Conservation (phyloP, 441 rosid species). For the Jatropha podagrica region DNA sequence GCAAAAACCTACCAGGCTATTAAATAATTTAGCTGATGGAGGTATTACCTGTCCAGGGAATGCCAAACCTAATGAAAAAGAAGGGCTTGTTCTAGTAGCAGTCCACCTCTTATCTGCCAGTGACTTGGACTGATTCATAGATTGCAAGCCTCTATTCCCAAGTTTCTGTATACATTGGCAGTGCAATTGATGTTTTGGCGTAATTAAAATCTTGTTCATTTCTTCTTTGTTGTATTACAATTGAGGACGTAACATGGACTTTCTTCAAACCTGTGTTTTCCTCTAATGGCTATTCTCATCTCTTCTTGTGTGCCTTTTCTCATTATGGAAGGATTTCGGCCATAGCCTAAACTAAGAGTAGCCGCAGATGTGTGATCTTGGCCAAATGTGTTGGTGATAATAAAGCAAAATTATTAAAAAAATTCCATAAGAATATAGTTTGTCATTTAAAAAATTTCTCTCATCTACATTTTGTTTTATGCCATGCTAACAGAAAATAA, state of each 20-base stretch:
- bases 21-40: constrained; percentile 21
- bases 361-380: too few species aligned
- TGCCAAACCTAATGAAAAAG: constrained; percentile 20
- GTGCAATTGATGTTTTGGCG: constrained; percentile 20
- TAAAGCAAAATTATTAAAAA: too few species aligned
- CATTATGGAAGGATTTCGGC: too few species aligned
- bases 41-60: constrained; percentile 27
- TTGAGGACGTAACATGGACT: constrained; percentile 21
- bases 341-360: too few species aligned
- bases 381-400: too few species aligned
- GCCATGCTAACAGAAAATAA: too few species aligned
- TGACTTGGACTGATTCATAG: constrained; percentile 29
- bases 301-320: too few species aligned
- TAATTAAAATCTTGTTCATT: constrained; percentile 35
- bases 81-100: constrained; percentile 27
- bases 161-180: constrained; percentile 28
- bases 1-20: constrained; percentile 25
- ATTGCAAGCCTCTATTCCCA: constrained; percentile 30
- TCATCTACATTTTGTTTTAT: too few species aligned
- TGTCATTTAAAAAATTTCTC: too few species aligned
- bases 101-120: constrained; percentile 37
- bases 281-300: too few species aligned
- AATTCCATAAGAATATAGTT: too few species aligned
- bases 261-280: background rate
- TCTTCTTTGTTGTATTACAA: constrained; percentile 27